phyloP scores from a whole-genome alignment of 2,329 filamentous ascomycete species.

The Aspergillus glaucus region DNA sequence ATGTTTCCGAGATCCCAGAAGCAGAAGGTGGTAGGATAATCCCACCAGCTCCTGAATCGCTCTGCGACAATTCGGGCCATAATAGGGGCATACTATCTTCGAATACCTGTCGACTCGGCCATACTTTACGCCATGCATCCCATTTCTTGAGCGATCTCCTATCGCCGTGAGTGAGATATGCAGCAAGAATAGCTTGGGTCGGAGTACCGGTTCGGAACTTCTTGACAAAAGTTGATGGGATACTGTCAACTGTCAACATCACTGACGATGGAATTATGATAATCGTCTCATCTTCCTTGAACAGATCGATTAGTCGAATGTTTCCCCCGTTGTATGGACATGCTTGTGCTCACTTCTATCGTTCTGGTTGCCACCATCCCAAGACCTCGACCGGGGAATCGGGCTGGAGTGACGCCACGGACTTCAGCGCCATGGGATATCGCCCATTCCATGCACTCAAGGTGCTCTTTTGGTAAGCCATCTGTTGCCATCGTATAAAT shows the following conservation, averaged over 20 bases:
- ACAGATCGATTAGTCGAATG: neutral
- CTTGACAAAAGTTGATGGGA: conserved; percentile 48
- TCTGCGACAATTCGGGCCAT: conserved; percentile 36
- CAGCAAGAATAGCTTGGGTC: conserved; percentile 66
- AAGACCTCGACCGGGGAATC: conserved; percentile 66
- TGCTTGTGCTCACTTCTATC: conserved; percentile 48
- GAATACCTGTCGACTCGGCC: conserved; percentile 60
- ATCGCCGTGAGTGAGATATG: conserved; percentile 52
- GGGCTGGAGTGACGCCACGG: conserved; percentile 58
- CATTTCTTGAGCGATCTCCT: conserved; percentile 42
- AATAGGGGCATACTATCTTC: conserved; percentile 51
- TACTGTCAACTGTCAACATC: conserved; percentile 57
- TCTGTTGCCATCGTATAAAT: too few species aligned
- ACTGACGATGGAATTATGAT: conserved; percentile 57
- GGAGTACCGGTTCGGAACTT: conserved; percentile 51
- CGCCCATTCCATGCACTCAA: conserved; percentile 62
- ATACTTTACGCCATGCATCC: conserved; percentile 57
- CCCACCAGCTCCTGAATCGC: conserved; percentile 12
- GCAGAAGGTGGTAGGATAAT: conserved; percentile 28
- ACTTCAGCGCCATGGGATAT: conserved; percentile 57
- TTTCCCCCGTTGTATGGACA: neutral
- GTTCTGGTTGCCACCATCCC: conserved; percentile 65
- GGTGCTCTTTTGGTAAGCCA: conserved; percentile 15
- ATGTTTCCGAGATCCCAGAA: conserved; percentile 30
- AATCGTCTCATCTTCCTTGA: conserved; percentile 52